Evolutionary conservation across 2,329 filamentous ascomycete species (phyloP), one percentile per base, ranked within the genome.

Genomic region (Domatiomyces globalis): DNA sequence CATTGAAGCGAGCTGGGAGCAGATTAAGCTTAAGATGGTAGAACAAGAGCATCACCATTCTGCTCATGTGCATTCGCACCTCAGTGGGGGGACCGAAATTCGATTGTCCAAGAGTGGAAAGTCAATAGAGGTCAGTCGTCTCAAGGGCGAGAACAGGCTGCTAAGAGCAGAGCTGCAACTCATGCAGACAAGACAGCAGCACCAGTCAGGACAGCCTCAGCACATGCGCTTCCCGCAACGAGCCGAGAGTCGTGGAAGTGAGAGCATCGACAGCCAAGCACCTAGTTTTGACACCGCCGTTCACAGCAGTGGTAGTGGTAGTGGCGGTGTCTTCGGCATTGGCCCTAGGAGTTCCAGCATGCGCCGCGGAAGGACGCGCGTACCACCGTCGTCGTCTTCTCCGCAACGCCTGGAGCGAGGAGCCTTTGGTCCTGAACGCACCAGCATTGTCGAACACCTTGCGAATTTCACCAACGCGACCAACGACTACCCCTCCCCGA

Each of bases 1-100:
- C 2, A 75, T 98, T 0, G 92, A 98, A 67, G 80, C 82, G 15
- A 77, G 87, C 43, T 80, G 92, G 43, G 78, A 84, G 54, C 84
- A 82, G 58, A 77, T 72, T 54, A 66, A 68, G 42, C 52, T 58
- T 43, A 59, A 55, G 44, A 51, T 58, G 51, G 52, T 50, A 27
- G 58, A 60, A 22, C 55, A 59, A 51, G 58, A 60, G 17, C 33
- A 39, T 39, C 33, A 39, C 12, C 33, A 39, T 39, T 25, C 22
- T 25, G 22, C 22, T 6, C 22, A 25, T 25, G 22, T 25, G 22
- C 22, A 25, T 25, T 15, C 33, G 10, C 33, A 39, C 33, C 17
- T 27, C 20, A 22, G 45, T 17, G 20, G n/a, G 2, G 20, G 17
- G 2, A 5, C 17, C 4, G 20, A 25, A 12, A 27, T 29, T 10